A percentile compares a stretch with the other conserved stretches of the same genome.
Conservation (phyloP, 2,329 filamentous ascomycete species). For the Metarhizium rileyi region DNA sequence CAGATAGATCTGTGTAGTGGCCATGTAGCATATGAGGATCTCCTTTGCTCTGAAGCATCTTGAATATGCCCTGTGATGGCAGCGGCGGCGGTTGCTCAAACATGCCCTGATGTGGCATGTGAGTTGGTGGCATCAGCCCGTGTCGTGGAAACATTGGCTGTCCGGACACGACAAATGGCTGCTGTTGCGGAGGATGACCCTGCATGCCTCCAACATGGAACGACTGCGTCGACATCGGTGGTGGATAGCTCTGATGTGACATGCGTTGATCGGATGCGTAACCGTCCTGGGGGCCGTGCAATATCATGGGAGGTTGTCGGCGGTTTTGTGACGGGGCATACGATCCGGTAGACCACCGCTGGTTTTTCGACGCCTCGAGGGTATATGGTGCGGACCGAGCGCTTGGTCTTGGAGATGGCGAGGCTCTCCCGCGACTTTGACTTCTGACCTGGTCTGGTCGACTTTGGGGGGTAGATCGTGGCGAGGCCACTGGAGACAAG, state of each 20-base stretch:
- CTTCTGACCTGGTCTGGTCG: slow-evolving; percentile 52
- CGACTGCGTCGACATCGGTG: slow-evolving; percentile 26
- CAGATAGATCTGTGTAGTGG: slow-evolving; percentile 64
- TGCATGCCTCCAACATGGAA: slow-evolving; percentile 47
- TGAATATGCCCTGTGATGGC: slow-evolving; percentile 63
- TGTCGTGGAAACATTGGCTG: slow-evolving; percentile 42
- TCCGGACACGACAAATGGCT: slow-evolving; percentile 43
- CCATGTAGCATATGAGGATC: slow-evolving; percentile 57
- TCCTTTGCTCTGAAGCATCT: slow-evolving; percentile 65
- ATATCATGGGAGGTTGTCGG: slow-evolving; percentile 51
- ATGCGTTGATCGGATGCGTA: slow-evolving; percentile 49
- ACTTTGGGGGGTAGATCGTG: slow-evolving; percentile 51
- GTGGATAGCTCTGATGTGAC: slow-evolving; percentile 29
- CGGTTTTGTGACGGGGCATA: slow-evolving; percentile 49
- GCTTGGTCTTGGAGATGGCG: slow-evolving; percentile 59
- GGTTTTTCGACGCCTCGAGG: slow-evolving; percentile 55
- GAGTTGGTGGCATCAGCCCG: slow-evolving; percentile 45
- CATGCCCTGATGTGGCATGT: slow-evolving; percentile 38
- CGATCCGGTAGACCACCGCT: slow-evolving; percentile 71
- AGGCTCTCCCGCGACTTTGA: slow-evolving; percentile 60
- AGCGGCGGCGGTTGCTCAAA: slow-evolving; percentile 52
- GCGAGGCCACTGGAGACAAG: slow-evolving; percentile 63
- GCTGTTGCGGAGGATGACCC: slow-evolving; percentile 17
- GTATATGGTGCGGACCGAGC: slow-evolving; percentile 62
- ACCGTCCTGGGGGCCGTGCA: slow-evolving; percentile 50